Evolutionary conservation across 305 asterid species (phyloP).

Genomic region (Solanum hybrid): DNA sequence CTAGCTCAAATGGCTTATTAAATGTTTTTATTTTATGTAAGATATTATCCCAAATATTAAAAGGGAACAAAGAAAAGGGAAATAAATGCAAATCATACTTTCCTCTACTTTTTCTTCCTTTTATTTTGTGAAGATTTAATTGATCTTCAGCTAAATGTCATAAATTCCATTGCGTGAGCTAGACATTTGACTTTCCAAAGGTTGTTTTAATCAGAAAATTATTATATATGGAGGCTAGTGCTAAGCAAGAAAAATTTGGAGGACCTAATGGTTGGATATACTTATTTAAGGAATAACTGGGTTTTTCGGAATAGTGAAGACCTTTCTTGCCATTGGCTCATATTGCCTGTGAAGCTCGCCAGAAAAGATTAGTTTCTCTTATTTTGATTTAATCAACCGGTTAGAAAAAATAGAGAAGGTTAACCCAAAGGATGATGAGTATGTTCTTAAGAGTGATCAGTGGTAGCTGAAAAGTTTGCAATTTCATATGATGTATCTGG

Average conservation of each 20-base stretch:
- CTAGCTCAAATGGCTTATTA: neutral
- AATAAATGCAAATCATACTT: neutral
- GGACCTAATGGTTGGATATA: neutral
- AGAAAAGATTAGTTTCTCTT: neutral
- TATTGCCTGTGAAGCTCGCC: neutral
- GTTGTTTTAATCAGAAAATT: neutral
- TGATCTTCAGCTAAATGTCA: neutral
- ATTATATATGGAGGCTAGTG: neutral
- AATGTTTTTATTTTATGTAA: neutral
- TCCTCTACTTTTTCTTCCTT: neutral
- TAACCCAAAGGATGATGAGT: neutral
- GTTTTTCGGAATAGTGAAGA: neutral
- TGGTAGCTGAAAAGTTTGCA: neutral
- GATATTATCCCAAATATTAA: neutral
- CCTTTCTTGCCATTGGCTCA: neutral
- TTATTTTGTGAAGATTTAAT: neutral
- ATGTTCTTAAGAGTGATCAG: neutral
- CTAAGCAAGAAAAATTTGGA: neutral
- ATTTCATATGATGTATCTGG: neutral
- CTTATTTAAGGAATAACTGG: neutral
- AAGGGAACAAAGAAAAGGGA: neutral
- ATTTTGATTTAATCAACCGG: neutral
- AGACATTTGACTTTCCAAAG: neutral
- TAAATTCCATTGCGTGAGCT: neutral
- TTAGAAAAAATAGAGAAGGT: neutral